Evolutionary conservation across 495 filamentous ascomycete genomes (phyloP), one percentile per base, ranked within the genome.

Genomic region (Aspergillus baeticus): DNA sequence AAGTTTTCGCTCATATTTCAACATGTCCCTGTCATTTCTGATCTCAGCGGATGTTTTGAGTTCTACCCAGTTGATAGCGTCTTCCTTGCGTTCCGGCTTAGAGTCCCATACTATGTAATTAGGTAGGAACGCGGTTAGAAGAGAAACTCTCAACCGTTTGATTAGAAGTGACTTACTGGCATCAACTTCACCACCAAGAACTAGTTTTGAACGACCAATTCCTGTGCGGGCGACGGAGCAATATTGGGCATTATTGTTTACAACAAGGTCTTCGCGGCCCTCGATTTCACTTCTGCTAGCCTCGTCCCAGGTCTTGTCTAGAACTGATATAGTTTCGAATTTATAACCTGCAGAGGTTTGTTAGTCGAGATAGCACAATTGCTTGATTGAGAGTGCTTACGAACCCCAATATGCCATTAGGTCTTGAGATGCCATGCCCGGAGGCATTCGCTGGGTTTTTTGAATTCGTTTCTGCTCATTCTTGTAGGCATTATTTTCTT

Each of bases 181-280:
- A 73, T 99, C 94, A 10, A 99, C 93, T 69, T 99, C 94, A 7
- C 94, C 94, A n/a, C 91, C 94, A 2, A 98, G 74, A 33, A 96
- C 74, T 56, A 98, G 63, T 13, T 77, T 77, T 0, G 80, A 74
- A 47, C 82, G 84, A 0, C 91, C 92, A 52, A 97, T 86, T 5
- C 89, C 89, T 0, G 92, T 96, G 18, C 85, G 85, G 14, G 95
- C 92, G 13, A 98, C 84, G 1, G 91, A 96, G 69, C 94, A 98
- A 72, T 96, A 96, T 60, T 97, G 94, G 7, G 88, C 87, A 59
- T 91, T 81, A 65, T 98, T 98, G 62, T 84, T 91, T 33, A 96
- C 92, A 2, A 86, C 55, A 51, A 86, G 72, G 5, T 85, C 61
- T 18, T 87, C 82, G 13, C 94, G 84, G 38, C 65, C 71, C 68